Conservation (phyloP, 345 rosid genomes). For the Salix dunnii region DNA sequence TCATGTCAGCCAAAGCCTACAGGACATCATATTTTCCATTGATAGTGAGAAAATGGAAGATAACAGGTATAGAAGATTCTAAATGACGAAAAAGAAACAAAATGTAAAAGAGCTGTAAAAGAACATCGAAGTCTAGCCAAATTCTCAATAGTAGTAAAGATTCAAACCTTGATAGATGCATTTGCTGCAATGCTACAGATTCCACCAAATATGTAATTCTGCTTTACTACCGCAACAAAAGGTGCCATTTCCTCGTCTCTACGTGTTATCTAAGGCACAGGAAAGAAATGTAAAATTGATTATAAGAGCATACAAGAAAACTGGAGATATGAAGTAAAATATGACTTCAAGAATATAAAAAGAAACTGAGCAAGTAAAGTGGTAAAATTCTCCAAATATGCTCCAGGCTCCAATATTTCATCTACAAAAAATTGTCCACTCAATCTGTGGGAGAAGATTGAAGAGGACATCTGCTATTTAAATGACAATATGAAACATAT, state of each 20-base stretch:
- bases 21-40: constrained; percentile 20
- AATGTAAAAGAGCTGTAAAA: not conserved
- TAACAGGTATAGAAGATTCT: not conserved
- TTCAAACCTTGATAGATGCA: constrained; percentile 80
- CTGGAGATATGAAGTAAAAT: not conserved
- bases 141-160: constrained; percentile 10
- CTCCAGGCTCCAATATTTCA: not conserved
- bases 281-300: constrained; percentile 10
- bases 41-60: not conserved
- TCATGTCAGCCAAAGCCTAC: constrained; percentile 83
- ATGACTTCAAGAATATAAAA: not conserved
- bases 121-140: constrained; percentile 5
- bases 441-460: not conserved
- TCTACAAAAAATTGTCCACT: not conserved
- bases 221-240: constrained; percentile 63
- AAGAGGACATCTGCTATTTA: not conserved
- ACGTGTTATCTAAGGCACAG: constrained; percentile 62
- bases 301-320: constrained; percentile 5
- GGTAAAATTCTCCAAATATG: not conserved
- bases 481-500: not conserved
- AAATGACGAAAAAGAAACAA: constrained; percentile 1
- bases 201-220: constrained; percentile 93
- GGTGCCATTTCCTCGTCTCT: constrained; percentile 96
- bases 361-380: not conserved
- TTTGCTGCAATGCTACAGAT: constrained; percentile 80